phyloP scores from a whole-genome alignment of 306 rosid genomes.

The Canavalia ensiformis region DNA sequence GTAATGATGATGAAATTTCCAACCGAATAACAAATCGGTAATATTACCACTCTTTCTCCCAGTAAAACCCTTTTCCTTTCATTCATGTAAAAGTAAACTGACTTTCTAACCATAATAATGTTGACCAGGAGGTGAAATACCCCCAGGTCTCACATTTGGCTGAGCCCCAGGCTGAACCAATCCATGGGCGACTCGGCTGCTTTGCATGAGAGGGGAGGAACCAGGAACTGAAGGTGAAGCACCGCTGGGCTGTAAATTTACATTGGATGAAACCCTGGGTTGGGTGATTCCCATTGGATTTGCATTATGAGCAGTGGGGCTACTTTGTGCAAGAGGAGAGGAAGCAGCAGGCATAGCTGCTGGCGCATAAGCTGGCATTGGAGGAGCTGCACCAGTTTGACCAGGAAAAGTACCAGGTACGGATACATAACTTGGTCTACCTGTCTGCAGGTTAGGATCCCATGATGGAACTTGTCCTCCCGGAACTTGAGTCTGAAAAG shows the following conservation, averaged over 20 bases:
- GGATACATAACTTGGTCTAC: constrained; percentile 58
- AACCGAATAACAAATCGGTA: constrained; percentile 16
- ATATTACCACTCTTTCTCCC: constrained; percentile 29
- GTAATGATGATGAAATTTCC: constrained; percentile 33
- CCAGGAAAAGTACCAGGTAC: constrained; percentile 64
- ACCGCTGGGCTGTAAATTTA: constrained; percentile 56
- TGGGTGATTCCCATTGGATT: constrained; percentile 51
- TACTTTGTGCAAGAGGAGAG: constrained; percentile 60
- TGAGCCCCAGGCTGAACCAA: constrained; percentile 45
- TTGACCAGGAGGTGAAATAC: constrained; percentile 50
- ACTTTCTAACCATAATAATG: constrained; percentile 52
- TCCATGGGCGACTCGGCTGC: constrained; percentile 46
- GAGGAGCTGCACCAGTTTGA: constrained; percentile 60
- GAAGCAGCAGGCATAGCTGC: constrained; percentile 62
- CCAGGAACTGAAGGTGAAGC: constrained; percentile 59
- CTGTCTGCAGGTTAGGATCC: constrained; percentile 74
- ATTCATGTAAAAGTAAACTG: constrained; percentile 20
- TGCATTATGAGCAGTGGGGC: constrained; percentile 53
- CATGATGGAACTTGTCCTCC: constrained; percentile 75
- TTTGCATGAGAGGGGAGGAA: constrained; percentile 53
- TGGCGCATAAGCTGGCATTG: constrained; percentile 58
- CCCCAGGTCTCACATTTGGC: constrained; percentile 52
- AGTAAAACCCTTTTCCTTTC: constrained; percentile 32
- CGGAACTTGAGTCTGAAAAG: constrained; percentile 64
- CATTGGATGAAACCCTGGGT: constrained; percentile 50